A percentile compares a stretch with the other conserved stretches of the same genome.
Conservation (phyloP, 1,284 basidiomycete species). For the Taiwanofungus camphoratus region DNA sequence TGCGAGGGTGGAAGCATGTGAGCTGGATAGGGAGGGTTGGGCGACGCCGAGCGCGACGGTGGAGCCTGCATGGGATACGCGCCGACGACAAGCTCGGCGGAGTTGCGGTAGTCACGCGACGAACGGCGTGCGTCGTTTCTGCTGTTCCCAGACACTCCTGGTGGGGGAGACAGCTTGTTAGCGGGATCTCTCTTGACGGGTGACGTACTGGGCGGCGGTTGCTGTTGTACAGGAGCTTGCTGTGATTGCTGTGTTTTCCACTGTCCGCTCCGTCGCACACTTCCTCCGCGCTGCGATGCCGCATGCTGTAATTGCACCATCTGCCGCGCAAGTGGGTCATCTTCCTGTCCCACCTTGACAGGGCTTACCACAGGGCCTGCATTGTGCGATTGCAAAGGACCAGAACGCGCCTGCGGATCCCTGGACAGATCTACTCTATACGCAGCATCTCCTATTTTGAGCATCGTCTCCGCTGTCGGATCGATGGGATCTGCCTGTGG, state of each 20-base stretch:
- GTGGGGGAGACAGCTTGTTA: constrained; percentile 20
- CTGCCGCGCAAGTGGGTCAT: constrained; percentile 56
- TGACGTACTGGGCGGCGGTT: constrained; percentile 15
- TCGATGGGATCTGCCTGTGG: constrained; percentile 52
- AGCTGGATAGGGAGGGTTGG: constrained; percentile 61
- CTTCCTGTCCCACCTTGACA: constrained; percentile 37
- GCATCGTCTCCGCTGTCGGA: constrained; percentile 49
- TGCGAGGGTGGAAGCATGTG: constrained; percentile 69
- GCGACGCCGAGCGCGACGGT: constrained; percentile 67
- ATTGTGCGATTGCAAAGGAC: constrained; percentile 7
- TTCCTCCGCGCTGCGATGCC: constrained; percentile 17
- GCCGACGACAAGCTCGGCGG: constrained; percentile 74
- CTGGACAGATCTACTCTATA: constrained; percentile 61
- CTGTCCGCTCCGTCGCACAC: constrained; percentile 44
- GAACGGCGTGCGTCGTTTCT: constrained; percentile 17
- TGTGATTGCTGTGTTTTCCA: constrained; percentile 39
- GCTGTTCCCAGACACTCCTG: constrained; percentile 14
- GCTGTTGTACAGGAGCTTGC: constrained; percentile 22
- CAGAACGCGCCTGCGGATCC: constrained; percentile 41
- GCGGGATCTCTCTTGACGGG: constrained; percentile 14
- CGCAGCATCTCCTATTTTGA: constrained; percentile 60
- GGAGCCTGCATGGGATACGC: constrained; percentile 43
- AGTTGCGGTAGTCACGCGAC: constrained; percentile 49
- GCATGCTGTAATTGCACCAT: constrained; percentile 40
- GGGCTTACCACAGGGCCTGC: constrained; percentile 12